Conservation (phyloP, 148 eudicot species). For the Polygonum maritimum region DNA sequence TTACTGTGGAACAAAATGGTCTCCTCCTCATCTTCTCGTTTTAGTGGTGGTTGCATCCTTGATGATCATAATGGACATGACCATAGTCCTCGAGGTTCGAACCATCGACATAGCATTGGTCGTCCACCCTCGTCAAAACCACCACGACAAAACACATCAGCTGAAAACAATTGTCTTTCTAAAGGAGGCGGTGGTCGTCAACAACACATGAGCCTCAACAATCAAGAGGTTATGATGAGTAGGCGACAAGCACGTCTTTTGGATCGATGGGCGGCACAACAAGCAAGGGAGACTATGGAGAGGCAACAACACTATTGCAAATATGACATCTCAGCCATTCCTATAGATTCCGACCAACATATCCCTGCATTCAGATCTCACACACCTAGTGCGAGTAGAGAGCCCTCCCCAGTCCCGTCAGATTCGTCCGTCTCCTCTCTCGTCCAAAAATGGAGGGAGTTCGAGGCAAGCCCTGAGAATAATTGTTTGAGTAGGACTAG, state of each 20-base stretch:
- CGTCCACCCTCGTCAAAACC: neutral
- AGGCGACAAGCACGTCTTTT: slow-evolving; percentile 7
- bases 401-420: slow-evolving; percentile 17
- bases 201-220: too few relatives aligned
- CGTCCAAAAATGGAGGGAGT: slow-evolving; percentile 50
- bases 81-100: neutral
- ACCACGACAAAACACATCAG: slow-evolving; percentile 10
- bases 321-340: neutral
- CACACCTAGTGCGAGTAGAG: slow-evolving; percentile 3
- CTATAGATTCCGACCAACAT: neutral
- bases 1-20: slow-evolving; percentile 20
- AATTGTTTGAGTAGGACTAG: neutral
- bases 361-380: slow-evolving; percentile 5
- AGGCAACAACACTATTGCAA: neutral
- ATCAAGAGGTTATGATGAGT: neutral
- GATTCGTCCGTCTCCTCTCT: slow-evolving; percentile 51
- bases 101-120: neutral
- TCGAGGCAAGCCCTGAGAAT: neutral
- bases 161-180: too few relatives aligned
- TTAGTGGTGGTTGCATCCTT: slow-evolving; percentile 24
- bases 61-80: slow-evolving; percentile 31
- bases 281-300: slow-evolving; percentile 12
- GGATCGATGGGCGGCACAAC: slow-evolving; percentile 18
- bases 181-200: too few relatives aligned
- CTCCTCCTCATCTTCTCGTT: slow-evolving; percentile 40